Base-by-base conservation (phyloP, 345 rosid genomes). In the Balakata baccata region DNA sequence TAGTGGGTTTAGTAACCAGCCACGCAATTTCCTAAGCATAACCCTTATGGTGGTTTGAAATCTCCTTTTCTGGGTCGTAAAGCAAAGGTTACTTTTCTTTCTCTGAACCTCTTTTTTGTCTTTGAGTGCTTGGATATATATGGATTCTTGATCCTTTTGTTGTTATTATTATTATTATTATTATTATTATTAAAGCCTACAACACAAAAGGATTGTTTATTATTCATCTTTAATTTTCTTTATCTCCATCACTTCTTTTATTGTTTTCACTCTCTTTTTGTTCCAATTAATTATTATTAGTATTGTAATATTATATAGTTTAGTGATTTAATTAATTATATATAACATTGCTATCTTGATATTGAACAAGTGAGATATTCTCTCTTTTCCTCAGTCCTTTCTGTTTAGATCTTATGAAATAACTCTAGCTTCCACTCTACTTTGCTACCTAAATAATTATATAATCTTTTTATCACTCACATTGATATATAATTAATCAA, bases 51-150 rank as follows among this genome's bases (percentile, higher is more conserved):
- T 77, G 78, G 72, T 85, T 84, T 86, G 89, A 86, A 85, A 84
- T 80, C 82, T 86, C 89, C 84, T 87, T 90, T 88, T 87, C 89
- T 86, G 84, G 84, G 91, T 86, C 89, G 79, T 80, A 89, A 89
- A 88, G 90, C 90, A 85, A 78, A 84, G 58, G 78, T 87, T 86
- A 83, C 87, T 87, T 85, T 87, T 85, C 89, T 82, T 61, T 79
- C 81, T 87, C 93, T 87, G 92, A 87, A 84, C 73, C 84, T 84
- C 86, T 67, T 78, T 86, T 54, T 88, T 88, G 90, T 88, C 92
- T 81, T 71, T 62, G 76, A 79, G 88, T 79, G 88, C 86, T 89
- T 87, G 93, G 93, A 84, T 69, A 83, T 77, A 86, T 80, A 75
- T 85, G 85, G 93, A 87, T 87, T 89, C 90, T 76, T 54, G 5